Evolutionary conservation across 1,284 basidiomycete genomes (phyloP).

Genomic region (Puccinia horiana): DNA sequence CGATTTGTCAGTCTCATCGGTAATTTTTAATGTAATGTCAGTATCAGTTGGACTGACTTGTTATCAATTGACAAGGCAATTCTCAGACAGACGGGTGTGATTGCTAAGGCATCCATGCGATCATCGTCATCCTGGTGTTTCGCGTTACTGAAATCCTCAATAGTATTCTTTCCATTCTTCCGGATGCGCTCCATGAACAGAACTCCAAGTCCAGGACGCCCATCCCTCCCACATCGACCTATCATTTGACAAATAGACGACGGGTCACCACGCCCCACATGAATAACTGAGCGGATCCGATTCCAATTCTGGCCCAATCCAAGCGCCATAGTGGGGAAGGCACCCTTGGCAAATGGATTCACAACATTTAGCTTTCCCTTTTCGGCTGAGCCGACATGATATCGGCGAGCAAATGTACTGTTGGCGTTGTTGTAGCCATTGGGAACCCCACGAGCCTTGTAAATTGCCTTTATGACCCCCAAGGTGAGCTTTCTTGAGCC

Average conservation of each 20-base stretch:
- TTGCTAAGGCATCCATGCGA: conserved; percentile 3
- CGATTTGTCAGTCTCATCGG: too few relatives aligned
- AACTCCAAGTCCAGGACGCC: neutral
- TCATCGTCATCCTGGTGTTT: neutral
- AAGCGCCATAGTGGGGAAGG: conserved; percentile 1
- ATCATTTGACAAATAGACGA: neutral
- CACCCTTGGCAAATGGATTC: neutral
- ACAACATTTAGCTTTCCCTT: neutral
- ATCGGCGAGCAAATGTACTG: neutral
- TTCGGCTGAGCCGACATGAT: neutral
- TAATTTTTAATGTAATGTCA: too few relatives aligned
- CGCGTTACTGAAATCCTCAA: neutral
- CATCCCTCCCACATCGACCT: neutral
- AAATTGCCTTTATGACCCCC: neutral
- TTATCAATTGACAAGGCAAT: neutral
- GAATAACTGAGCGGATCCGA: neutral
- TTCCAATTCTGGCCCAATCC: conserved; percentile 15
- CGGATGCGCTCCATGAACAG: neutral
- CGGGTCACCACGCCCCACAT: neutral
- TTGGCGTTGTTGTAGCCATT: neutral
- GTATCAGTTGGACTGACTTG: too few relatives aligned
- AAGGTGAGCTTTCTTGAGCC: neutral
- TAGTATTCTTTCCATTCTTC: neutral
- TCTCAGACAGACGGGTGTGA: neutral
- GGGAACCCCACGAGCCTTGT: neutral